These are phyloP conservation scores for Pythium phragmiticola DNA, from an alignment of 352 stramenopile species.

Conservation along the genomic window DNA sequence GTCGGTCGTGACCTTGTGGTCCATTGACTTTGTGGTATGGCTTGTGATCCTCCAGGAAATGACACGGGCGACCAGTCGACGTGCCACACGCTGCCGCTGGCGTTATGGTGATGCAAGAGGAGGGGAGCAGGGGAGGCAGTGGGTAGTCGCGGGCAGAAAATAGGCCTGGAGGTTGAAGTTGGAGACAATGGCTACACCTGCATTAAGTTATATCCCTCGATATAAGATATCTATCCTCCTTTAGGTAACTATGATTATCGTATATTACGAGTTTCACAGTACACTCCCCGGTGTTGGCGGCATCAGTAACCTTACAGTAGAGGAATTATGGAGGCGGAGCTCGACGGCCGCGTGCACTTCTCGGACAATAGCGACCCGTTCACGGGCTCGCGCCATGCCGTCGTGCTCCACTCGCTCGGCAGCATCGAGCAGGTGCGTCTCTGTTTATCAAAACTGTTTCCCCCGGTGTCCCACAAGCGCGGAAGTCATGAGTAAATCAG, in stretches of 20 bases:
- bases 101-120: background rate
- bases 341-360: conserved; percentile 80
- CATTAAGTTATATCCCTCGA: background rate
- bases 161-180: background rate
- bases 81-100: background rate
- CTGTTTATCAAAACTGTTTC: background rate
- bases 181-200: conserved; percentile 19
- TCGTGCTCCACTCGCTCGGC: conserved; percentile 74
- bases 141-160: background rate
- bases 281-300: too few relatives aligned
- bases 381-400: conserved; percentile 68
- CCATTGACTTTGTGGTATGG: conserved; percentile 37
- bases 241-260: too few relatives aligned
- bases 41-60: background rate
- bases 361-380: conserved; percentile 67
- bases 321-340: conserved; percentile 57
- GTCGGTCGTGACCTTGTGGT: conserved; percentile 86
- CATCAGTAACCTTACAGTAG: too few relatives aligned
- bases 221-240: background rate
- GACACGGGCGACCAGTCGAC: background rate
- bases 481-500: too few relatives aligned
- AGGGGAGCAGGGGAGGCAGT: background rate
- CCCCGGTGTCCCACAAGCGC: background rate
- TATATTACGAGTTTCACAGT: too few relatives aligned
- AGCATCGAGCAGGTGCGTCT: conserved; percentile 66